phyloP scores from a whole-genome alignment of 1,284 basidiomycete genomes.

The Leccinum pachyderme region DNA sequence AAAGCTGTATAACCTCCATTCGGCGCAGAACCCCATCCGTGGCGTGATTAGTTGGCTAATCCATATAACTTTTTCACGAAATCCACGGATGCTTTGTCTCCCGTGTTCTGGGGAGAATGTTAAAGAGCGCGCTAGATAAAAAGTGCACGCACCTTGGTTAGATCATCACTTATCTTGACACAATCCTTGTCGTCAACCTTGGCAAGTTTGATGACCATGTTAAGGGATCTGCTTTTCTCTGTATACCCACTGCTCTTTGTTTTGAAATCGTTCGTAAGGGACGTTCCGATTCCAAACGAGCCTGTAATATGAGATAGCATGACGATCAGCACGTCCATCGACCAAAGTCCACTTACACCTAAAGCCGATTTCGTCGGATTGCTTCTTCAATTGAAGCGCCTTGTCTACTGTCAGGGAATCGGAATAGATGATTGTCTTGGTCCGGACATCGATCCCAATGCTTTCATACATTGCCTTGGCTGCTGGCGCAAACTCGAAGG shows the following conservation, averaged over 20 bases:
- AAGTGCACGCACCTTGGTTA: slow-evolving; percentile 64
- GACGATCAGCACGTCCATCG: neutral
- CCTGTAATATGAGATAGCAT: slow-evolving; percentile 35
- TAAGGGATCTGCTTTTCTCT: slow-evolving; percentile 76
- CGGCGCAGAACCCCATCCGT: neutral
- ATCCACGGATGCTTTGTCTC: slow-evolving; percentile 26
- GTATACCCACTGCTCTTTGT: slow-evolving; percentile 48
- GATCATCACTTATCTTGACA: slow-evolving; percentile 91
- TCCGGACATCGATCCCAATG: slow-evolving; percentile 61
- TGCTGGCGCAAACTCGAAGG: slow-evolving; percentile 68
- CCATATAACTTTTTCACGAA: slow-evolving; percentile 29
- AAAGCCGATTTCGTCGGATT: slow-evolving; percentile 74
- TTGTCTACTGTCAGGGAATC: slow-evolving; percentile 77
- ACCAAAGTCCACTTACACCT: slow-evolving; percentile 45
- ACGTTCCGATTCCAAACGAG: slow-evolving; percentile 90
- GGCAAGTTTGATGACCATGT: slow-evolving; percentile 91
- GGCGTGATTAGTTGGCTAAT: slow-evolving; percentile 12
- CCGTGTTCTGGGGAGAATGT: slow-evolving; percentile 36
- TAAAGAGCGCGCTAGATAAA: neutral
- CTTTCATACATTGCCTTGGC: slow-evolving; percentile 55
- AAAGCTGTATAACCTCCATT: neutral
- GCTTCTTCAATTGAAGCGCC: slow-evolving; percentile 66
- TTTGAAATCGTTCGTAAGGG: slow-evolving; percentile 85
- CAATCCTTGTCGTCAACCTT: slow-evolving; percentile 73
- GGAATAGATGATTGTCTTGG: slow-evolving; percentile 80